phyloP scores from a whole-genome alignment of 768 basidiomycete genomes.

The Lenzites betulinus region DNA sequence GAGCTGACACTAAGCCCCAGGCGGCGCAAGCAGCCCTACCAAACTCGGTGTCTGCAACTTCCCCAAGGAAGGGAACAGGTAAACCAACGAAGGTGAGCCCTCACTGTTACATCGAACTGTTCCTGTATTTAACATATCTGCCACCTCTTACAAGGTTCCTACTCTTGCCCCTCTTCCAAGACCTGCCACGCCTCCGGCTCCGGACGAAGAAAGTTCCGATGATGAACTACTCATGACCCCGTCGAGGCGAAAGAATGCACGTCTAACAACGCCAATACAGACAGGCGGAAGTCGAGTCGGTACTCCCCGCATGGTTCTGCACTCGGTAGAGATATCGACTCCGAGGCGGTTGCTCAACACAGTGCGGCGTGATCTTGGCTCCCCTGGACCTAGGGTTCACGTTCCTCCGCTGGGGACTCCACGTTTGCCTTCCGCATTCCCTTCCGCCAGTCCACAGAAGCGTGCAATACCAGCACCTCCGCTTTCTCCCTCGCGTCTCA shows the following conservation, averaged over 20 bases:
- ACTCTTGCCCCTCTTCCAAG: background rate
- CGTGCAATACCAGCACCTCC: background rate
- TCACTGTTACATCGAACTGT: background rate
- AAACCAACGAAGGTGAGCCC: constrained; percentile 2
- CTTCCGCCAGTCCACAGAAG: constrained; percentile 2
- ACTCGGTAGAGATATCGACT: constrained; percentile 30
- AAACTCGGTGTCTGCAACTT: too few species aligned
- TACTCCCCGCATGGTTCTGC: constrained; percentile 25
- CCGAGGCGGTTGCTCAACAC: constrained; percentile 21
- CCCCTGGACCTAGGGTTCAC: constrained; percentile 10
- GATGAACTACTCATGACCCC: constrained; percentile 19
- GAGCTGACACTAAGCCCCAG: background rate
- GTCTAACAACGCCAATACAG: constrained; percentile 10
- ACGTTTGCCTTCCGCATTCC: constrained; percentile 12
- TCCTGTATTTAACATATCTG: too few species aligned
- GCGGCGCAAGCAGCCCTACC: too few species aligned
- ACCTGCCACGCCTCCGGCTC: background rate
- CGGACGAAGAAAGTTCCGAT: constrained; percentile 8
- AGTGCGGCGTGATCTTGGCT: constrained; percentile 1
- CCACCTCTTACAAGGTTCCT: background rate
- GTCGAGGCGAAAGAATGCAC: constrained; percentile 4
- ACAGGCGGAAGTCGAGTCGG: background rate
- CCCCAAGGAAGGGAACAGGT: background rate
- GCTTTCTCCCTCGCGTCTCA: background rate
- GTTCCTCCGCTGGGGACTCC: constrained; percentile 12